A percentile compares a stretch with the other conserved stretches of the same genome.
Evolutionary conservation across 2,329 filamentous ascomycete genomes (phyloP).

Genomic region (Cytospora schulzeri): DNA sequence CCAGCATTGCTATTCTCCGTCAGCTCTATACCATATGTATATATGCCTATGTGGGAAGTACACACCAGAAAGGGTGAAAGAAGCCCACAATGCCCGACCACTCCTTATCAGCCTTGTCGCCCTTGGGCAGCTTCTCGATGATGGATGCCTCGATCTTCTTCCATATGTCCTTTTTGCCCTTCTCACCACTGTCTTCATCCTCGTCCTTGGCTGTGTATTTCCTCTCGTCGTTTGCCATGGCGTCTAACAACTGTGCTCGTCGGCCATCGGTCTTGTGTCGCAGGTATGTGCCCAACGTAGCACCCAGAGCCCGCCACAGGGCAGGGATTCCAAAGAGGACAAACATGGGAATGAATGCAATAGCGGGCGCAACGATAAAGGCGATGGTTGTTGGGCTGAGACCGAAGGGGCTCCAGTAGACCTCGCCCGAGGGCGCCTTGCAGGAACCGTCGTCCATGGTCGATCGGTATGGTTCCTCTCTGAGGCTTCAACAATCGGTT

Average conservation of each 20-base stretch:
- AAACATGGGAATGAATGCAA: slow-evolving; percentile 38
- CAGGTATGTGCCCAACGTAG: slow-evolving; percentile 60
- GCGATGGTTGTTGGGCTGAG: slow-evolving; percentile 34
- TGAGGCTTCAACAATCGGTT: neutral
- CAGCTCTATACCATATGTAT: slow-evolving; percentile 12
- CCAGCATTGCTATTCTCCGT: slow-evolving; percentile 75
- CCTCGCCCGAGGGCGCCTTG: slow-evolving; percentile 33
- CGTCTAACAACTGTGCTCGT: slow-evolving; percentile 57
- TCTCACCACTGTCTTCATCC: slow-evolving; percentile 36
- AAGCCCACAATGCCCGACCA: slow-evolving; percentile 91
- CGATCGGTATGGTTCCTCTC: slow-evolving; percentile 27
- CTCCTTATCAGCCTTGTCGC: slow-evolving; percentile 52
- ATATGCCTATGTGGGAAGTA: slow-evolving; percentile 2
- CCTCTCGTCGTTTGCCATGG: slow-evolving; percentile 47
- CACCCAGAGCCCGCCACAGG: slow-evolving; percentile 44
- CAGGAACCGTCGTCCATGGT: slow-evolving; percentile 33
- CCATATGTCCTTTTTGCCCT: slow-evolving; percentile 62
- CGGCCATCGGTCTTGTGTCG: slow-evolving; percentile 65
- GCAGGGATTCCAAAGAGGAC: slow-evolving; percentile 39
- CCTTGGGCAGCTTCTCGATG: slow-evolving; percentile 39
- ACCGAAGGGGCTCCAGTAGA: slow-evolving; percentile 35
- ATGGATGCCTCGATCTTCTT: slow-evolving; percentile 63
- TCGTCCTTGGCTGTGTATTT: slow-evolving; percentile 37
- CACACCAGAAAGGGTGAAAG: slow-evolving; percentile 95
- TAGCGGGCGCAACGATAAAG: slow-evolving; percentile 34